Evolutionary conservation across 306 rosid species (phyloP).

Genomic region (Acacia acuminata): DNA sequence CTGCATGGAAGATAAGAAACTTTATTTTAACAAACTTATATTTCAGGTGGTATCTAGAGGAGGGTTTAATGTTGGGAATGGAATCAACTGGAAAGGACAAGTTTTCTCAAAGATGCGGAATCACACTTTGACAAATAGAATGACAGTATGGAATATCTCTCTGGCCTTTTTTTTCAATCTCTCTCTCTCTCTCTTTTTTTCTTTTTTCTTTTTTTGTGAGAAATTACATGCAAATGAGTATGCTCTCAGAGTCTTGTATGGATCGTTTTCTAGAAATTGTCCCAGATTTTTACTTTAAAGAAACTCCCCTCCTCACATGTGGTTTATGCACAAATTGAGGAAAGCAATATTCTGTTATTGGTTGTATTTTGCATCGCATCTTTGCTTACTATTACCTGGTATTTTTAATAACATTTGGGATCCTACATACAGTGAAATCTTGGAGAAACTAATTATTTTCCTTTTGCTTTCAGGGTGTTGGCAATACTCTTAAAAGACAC

Average conservation of each 20-base stretch:
- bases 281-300: conserved; percentile 3
- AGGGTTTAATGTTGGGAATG: conserved; percentile 97
- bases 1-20: conserved; percentile 12
- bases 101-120: conserved; percentile 97
- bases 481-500: conserved; percentile 92
- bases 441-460: conserved; percentile 28
- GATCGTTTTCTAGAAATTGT: conserved; percentile 15
- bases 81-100: conserved; percentile 99
- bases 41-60: conserved; percentile 96
- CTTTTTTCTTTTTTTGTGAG: neutral
- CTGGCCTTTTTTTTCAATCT: neutral
- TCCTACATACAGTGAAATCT: conserved; percentile 6
- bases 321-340: conserved; percentile 17
- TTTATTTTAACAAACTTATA: conserved; percentile 12
- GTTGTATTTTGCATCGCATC: conserved; percentile 5
- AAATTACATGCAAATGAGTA: neutral
- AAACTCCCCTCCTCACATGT: conserved; percentile 10
- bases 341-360: neutral
- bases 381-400: neutral
- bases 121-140: conserved; percentile 90
- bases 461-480: conserved; percentile 78
- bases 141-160: conserved; percentile 71
- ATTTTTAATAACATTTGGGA: neutral
- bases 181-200: no score
- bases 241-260: conserved; percentile 2